Evolutionary conservation across 257 asterid genomes (phyloP).

Genomic region (Plantago ovata): DNA sequence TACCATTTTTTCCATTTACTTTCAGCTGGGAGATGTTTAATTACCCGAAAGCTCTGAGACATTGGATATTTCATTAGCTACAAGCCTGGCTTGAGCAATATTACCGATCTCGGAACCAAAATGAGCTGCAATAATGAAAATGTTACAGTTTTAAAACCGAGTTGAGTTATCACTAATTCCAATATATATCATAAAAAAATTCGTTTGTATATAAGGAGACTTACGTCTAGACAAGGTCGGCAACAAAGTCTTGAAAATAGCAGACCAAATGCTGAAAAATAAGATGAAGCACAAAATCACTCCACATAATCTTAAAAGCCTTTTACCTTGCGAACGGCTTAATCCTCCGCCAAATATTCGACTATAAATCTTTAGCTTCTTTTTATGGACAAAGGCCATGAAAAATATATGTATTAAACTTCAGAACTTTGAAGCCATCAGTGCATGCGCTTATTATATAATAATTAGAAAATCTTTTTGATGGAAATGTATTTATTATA

Average conservation of each 20-base stretch:
- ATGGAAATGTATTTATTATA: too few relatives aligned
- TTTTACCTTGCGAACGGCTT: constrained; percentile 39
- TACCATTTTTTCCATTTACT: too few relatives aligned
- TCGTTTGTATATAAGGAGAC: constrained; percentile 7
- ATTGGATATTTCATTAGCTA: background rate
- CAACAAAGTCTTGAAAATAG: constrained; percentile 32
- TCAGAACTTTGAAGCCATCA: too few relatives aligned
- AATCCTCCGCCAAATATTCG: constrained; percentile 59
- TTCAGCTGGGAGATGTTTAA: too few relatives aligned
- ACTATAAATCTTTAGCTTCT: constrained; percentile 40
- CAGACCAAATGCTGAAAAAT: constrained; percentile 29
- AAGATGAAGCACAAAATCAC: constrained; percentile 30
- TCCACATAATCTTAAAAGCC: constrained; percentile 37
- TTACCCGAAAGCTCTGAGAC: constrained; percentile 18
- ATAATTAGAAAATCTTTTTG: too few relatives aligned
- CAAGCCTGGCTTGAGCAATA: constrained; percentile 27
- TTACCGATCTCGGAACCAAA: constrained; percentile 31
- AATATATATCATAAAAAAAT: too few relatives aligned
- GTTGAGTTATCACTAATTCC: background rate
- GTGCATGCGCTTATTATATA: too few relatives aligned
- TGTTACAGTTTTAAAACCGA: background rate
- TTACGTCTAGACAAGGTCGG: constrained; percentile 41
- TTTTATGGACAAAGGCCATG: too few relatives aligned
- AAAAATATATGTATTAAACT: too few relatives aligned
- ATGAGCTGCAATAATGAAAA: constrained; percentile 35